These are phyloP conservation scores for Omphalea diandra DNA, from an alignment of 441 rosid genomes.

Conservation along the genomic window DNA sequence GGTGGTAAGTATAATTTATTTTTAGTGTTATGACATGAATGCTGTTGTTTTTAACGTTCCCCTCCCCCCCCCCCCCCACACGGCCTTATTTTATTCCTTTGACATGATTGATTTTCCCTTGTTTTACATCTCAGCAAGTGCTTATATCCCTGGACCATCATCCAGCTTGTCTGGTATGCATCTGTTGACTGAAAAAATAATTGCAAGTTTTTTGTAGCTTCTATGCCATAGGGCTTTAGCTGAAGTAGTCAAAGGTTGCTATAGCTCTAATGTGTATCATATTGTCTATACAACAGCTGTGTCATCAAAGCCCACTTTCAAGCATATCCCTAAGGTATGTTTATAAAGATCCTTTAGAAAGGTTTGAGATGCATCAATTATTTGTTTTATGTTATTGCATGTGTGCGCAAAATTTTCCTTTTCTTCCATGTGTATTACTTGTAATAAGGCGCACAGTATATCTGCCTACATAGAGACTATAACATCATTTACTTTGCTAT, in stretches of 20 bases:
- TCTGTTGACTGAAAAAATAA: conserved; percentile 12
- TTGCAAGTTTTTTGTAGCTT: conserved; percentile 17
- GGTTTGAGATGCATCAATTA: not conserved
- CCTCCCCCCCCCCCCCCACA: too few species aligned
- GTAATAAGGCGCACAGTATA: not conserved
- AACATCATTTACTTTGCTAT: conserved; percentile 1
- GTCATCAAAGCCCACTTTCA: conserved; percentile 64
- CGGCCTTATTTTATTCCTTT: conserved; percentile 20
- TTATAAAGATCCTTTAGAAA: conserved; percentile 14
- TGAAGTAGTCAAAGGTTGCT: not conserved
- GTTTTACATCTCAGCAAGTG: conserved; percentile 62
- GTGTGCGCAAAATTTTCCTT: not conserved
- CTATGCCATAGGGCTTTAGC: not conserved
- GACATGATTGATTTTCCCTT: conserved; percentile 17
- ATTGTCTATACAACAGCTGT: conserved; percentile 50
- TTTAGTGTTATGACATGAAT: not conserved
- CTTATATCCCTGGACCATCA: conserved; percentile 87
- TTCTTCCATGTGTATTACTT: not conserved
- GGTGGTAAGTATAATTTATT: conserved; percentile 54
- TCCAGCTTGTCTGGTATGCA: conserved; percentile 71
- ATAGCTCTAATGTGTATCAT: conserved; percentile 29
- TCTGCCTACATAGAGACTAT: not conserved
- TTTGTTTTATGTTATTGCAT: not conserved
- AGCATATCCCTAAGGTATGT: conserved; percentile 95
- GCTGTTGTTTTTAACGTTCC: not conserved